Base-by-base conservation (phyloP, 306 rosid species). In the Prunus fruticosa region DNA sequence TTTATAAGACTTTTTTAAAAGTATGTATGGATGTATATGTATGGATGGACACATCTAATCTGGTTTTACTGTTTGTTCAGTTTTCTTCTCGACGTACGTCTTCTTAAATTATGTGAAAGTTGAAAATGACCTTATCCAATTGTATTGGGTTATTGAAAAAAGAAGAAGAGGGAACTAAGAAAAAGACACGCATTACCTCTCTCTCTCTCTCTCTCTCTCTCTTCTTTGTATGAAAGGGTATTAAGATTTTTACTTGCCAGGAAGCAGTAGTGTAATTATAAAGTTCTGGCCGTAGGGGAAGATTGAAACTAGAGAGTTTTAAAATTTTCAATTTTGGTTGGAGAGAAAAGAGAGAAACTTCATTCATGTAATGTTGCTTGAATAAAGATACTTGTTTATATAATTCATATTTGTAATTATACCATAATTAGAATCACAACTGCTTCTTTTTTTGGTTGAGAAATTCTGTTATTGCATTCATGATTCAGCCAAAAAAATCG, bases 401-500 rank as follows among this genome's bases (percentile, higher is more conserved):
- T 38, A 38, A 38, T 38, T 38, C 6, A 38, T 38, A 38, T 6
- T 38, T 6, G 9, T 38, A 38, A 32, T 5, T 32, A 32, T 32
- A 32, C 7, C 38, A 32, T 32, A 32, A 32, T 32, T 32, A 32
- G 7, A 32, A 32, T 32, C 8, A 38, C 43, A 6, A 1, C 8
- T 1, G 41, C 2, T 6, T 6, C 1, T 38, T 38, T 34, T 34
- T 34, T 34, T 6, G 5, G 0, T 6, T 1, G 9, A 38, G 43
- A 38, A 6, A 38, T 38, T 38, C 0, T 38, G 0, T 6, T 0
- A 7, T 38, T 7, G 5, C 43, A 7, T 34, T 34, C 0, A 38
- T 38, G 0, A 38, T 38, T 38, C 43, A 38, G 2, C 9, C 0
- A 1, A 0, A 38, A 38, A 38, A 38, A 0, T 0, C 43, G 0